Percentiles rank a stretch among this genome's conserved stretches.
Conservation (phyloP, 306 rosid genomes). For the Fragaria iinumae region DNA sequence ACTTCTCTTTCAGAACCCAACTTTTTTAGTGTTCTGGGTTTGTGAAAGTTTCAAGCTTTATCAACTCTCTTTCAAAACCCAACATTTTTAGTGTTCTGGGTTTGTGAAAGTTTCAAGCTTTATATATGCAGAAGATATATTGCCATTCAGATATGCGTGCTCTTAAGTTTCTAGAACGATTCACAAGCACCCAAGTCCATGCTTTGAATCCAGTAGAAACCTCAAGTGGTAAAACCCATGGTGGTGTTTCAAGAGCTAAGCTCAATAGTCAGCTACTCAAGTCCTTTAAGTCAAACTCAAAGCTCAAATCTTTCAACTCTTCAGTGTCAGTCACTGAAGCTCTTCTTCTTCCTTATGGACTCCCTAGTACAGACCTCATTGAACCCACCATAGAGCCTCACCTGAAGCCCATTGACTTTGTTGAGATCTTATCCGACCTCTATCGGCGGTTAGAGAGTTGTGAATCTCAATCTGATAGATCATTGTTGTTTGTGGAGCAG, state of each 20-base stretch:
- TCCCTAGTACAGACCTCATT: constrained; percentile 54
- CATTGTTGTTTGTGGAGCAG: constrained; percentile 51
- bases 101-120: not conserved
- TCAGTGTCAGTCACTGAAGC: constrained; percentile 37
- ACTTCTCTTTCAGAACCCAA: constrained; percentile 14
- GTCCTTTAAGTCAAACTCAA: constrained; percentile 57
- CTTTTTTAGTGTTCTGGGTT: constrained; percentile 18
- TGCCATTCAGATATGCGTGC: constrained; percentile 49
- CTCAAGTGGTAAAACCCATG: constrained; percentile 30
- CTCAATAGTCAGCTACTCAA: constrained; percentile 37
- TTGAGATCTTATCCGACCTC: constrained; percentile 56
- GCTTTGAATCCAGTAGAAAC: constrained; percentile 59
- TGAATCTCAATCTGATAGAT: constrained; percentile 39
- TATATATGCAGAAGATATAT: constrained; percentile 13
- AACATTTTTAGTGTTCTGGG: constrained; percentile 18
- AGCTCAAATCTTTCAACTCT: constrained; percentile 46
- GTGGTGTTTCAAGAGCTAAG: constrained; percentile 34
- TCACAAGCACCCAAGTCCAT: constrained; percentile 71
- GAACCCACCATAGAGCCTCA: constrained; percentile 66
- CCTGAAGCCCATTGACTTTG: constrained; percentile 55
- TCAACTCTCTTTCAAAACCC: constrained; percentile 14
- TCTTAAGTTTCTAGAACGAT: constrained; percentile 57
- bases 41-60: not conserved
- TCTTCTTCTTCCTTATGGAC: constrained; percentile 42
- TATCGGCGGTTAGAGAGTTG: constrained; percentile 47